These are phyloP conservation scores for Asterochloris sp. DNA, from an alignment of 139 green algal species.

Conservation along the genomic window DNA sequence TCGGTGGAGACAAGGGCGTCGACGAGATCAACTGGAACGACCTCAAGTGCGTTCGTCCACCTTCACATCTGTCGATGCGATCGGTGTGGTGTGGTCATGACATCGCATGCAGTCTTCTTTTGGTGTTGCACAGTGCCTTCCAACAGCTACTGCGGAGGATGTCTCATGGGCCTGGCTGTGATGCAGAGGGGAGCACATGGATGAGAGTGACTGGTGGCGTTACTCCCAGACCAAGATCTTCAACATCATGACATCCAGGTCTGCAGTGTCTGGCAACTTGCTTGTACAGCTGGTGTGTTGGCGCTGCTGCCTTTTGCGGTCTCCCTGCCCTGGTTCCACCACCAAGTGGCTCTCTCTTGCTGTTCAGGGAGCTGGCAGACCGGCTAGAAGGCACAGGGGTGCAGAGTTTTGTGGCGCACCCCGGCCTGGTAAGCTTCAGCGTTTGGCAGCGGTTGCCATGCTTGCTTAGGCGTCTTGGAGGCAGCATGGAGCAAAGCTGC, in stretches of 20 bases:
- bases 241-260: conserved; percentile 27
- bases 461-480: too few relatives aligned
- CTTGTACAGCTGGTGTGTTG: neutral
- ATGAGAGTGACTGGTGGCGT: conserved; percentile 35
- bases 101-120: neutral
- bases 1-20: conserved; percentile 23
- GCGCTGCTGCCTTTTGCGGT: too few relatives aligned
- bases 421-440: neutral
- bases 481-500: too few relatives aligned
- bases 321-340: too few relatives aligned
- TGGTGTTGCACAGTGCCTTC: neutral
- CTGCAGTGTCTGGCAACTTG: too few relatives aligned
- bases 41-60: conserved; percentile 27
- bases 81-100: too few relatives aligned
- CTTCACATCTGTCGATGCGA: neutral
- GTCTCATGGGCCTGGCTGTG: neutral
- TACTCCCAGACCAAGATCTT: conserved; percentile 40
- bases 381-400: conserved; percentile 20
- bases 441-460: too few relatives aligned
- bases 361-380: conserved; percentile 16
- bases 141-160: neutral
- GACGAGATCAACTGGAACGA: conserved; percentile 37
- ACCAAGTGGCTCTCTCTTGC: neutral
- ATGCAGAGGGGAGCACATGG: conserved; percentile 24
- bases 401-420: conserved; percentile 10